These are phyloP conservation scores for Salix koriyanagi DNA, from an alignment of 345 rosid species.

Conservation along the genomic window DNA sequence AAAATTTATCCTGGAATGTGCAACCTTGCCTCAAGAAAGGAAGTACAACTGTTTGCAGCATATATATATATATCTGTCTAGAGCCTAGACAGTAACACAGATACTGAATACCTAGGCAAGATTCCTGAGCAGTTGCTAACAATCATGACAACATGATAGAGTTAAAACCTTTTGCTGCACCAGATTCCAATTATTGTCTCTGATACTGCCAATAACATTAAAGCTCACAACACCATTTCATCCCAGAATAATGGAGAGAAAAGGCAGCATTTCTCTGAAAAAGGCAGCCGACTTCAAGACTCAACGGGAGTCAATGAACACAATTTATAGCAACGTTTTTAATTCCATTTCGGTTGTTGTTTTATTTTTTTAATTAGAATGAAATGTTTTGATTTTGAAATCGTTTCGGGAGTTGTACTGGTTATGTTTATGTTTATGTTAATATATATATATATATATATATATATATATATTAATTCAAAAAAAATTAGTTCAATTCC, in stretches of 20 bases:
- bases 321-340: too few species aligned
- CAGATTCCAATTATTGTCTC: not conserved
- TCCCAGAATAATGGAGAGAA: not conserved
- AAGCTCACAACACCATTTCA: not conserved
- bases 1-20: not conserved
- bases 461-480: too few species aligned
- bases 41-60: not conserved
- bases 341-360: too few species aligned
- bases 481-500: too few species aligned
- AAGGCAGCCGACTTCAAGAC: not conserved
- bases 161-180: not conserved
- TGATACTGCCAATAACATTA: not conserved
- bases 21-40: not conserved
- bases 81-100: not conserved
- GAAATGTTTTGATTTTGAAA: too few species aligned
- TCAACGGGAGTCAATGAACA: not conserved
- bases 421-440: too few species aligned
- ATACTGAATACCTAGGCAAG: not conserved
- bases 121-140: not conserved
- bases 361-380: too few species aligned
- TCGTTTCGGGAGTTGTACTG: too few species aligned
- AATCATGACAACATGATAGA: not conserved
- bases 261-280: not conserved
- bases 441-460: too few species aligned
- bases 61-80: not conserved